phyloP scores from a whole-genome alignment of 495 filamentous ascomycete genomes.

The Cryomyces minteri region DNA sequence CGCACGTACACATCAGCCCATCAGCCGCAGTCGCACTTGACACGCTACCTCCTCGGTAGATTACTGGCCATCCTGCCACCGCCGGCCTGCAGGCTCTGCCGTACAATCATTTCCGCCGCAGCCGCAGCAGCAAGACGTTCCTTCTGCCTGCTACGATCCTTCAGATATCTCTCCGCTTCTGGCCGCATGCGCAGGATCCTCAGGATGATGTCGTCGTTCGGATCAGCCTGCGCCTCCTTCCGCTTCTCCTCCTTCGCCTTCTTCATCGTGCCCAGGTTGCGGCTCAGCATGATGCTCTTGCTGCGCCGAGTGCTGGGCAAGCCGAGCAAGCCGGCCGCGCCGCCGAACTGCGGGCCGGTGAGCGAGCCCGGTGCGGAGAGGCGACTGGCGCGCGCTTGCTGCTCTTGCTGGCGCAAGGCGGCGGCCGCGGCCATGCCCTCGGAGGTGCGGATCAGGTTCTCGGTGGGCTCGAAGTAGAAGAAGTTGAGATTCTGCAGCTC shows the following conservation, averaged over 20 bases:
- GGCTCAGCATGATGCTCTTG: constrained; percentile 88
- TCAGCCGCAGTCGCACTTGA: no score
- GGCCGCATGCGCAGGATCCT: constrained; percentile 91
- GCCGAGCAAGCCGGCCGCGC: constrained; percentile 45
- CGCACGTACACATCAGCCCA: no score
- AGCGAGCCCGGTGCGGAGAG: constrained; percentile 53
- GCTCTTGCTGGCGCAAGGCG: constrained; percentile 55
- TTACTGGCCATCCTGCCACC: background rate
- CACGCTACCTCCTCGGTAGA: no score
- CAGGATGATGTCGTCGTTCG: constrained; percentile 96
- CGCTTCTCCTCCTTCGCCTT: constrained; percentile 91
- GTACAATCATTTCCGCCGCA: constrained; percentile 86
- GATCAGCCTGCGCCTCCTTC: constrained; percentile 87
- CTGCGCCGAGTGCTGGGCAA: constrained; percentile 51
- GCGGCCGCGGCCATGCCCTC: constrained; percentile 89
- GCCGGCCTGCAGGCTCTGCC: constrained; percentile 55
- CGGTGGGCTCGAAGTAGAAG: constrained; percentile 92
- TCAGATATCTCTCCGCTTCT: constrained; percentile 79
- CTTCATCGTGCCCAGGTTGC: constrained; percentile 90
- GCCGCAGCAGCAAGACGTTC: constrained; percentile 78
- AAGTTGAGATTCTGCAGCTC: constrained; percentile 91
- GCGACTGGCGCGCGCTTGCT: constrained; percentile 36
- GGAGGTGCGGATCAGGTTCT: constrained; percentile 76
- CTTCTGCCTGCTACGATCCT: constrained; percentile 81
- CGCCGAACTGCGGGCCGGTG: constrained; percentile 24